Percentiles rank a stretch among this genome's conserved stretches.
Evolutionary conservation across 2,329 filamentous ascomycete genomes (phyloP).

Genomic region (Metarhizium anisopliae): DNA sequence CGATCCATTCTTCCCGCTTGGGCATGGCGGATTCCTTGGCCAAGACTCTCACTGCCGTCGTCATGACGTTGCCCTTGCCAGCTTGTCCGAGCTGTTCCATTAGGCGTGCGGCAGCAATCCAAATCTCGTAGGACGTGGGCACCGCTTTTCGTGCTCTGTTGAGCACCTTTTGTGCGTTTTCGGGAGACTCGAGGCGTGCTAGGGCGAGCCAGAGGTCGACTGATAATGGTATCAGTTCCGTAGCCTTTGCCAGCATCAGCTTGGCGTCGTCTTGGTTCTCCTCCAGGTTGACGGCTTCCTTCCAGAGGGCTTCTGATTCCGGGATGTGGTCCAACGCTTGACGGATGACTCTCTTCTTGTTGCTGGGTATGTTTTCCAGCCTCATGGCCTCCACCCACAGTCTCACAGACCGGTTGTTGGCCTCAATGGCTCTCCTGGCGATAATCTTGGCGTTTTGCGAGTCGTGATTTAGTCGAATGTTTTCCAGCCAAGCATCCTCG

Average conservation of each 20-base stretch:
- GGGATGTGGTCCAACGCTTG: constrained; percentile 89
- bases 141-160: constrained; percentile 92
- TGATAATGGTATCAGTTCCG: constrained; percentile 86
- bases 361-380: constrained; percentile 69
- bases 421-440: constrained; percentile 83
- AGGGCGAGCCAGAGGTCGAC: constrained; percentile 93
- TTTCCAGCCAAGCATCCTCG: constrained; percentile 93
- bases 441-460: constrained; percentile 92
- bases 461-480: constrained; percentile 79
- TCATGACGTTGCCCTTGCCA: constrained; percentile 83
- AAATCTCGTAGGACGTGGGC: constrained; percentile 89
- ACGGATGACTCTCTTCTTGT: constrained; percentile 86
- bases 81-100: constrained; percentile 80
- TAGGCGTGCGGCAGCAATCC: constrained; percentile 86
- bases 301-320: constrained; percentile 95
- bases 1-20: constrained; percentile 94
- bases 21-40: constrained; percentile 92
- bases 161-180: constrained; percentile 89
- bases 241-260: constrained; percentile 85
- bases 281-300: constrained; percentile 90
- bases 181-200: constrained; percentile 77
- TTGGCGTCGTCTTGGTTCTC: constrained; percentile 83
- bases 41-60: constrained; percentile 79
- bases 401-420: constrained; percentile 78
- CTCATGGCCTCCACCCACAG: constrained; percentile 96